A percentile compares a stretch with the other conserved stretches of the same genome.
These are phyloP conservation scores for Tylopilus sp. DNA, from an alignment of 1,284 basidiomycete genomes.

Conservation along the genomic window DNA sequence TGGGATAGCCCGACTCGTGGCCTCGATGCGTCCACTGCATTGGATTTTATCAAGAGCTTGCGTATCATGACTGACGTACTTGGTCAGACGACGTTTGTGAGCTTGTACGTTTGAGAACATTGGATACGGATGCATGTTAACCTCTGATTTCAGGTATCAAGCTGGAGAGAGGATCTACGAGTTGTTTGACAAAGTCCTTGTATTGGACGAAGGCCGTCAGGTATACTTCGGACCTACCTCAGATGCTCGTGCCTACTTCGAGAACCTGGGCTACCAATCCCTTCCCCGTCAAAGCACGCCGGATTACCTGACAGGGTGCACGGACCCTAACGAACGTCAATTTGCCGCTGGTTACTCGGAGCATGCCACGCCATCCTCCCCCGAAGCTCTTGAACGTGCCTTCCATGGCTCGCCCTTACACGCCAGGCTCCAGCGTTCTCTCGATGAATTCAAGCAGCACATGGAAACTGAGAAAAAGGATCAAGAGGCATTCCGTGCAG, in stretches of 20 bases:
- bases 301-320: slow-evolving; percentile 80
- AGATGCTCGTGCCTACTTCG: slow-evolving; percentile 76
- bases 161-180: slow-evolving; percentile 76
- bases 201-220: slow-evolving; percentile 80
- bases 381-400: slow-evolving; percentile 68
- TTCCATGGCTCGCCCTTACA: slow-evolving; percentile 59
- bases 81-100: slow-evolving; percentile 74
- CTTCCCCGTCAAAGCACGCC: slow-evolving; percentile 71
- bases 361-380: slow-evolving; percentile 65
- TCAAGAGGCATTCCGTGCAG: slow-evolving; percentile 72
- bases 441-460: slow-evolving; percentile 61
- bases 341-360: slow-evolving; percentile 70
- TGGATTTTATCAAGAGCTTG: slow-evolving; percentile 73
- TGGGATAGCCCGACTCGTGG: slow-evolving; percentile 87
- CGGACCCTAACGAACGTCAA: slow-evolving; percentile 83
- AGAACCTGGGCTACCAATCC: slow-evolving; percentile 69
- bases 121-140: slow-evolving; percentile 14
- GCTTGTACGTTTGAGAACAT: slow-evolving; percentile 49
- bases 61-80: slow-evolving; percentile 76
- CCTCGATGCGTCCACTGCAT: slow-evolving; percentile 82
- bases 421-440: slow-evolving; percentile 46
- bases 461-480: slow-evolving; percentile 64
- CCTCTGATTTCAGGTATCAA: slow-evolving; percentile 58
- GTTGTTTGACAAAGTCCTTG: slow-evolving; percentile 76
- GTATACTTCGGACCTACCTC: slow-evolving; percentile 76